These are phyloP conservation scores for Silene uniflora DNA, from an alignment of 148 eudicot species.

Conservation along the genomic window DNA sequence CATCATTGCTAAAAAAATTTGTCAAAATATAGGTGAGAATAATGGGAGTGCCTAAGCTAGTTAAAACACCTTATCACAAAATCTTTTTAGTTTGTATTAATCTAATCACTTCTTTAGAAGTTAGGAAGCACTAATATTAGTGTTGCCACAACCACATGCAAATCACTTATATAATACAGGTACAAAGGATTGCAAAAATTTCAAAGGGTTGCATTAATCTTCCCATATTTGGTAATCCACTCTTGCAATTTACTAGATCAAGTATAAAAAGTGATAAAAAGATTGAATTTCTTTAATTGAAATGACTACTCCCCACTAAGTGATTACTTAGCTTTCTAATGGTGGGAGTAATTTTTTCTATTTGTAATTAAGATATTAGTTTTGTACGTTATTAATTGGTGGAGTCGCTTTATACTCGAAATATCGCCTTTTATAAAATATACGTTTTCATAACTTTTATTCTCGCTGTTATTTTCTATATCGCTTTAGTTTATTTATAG, in stretches of 20 bases:
- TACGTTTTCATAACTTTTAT: background rate
- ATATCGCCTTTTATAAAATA: constrained; percentile 12
- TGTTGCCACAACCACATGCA: background rate
- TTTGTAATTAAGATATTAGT: background rate
- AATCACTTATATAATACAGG: background rate
- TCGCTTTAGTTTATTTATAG: too few species aligned
- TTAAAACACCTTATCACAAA: constrained; percentile 18
- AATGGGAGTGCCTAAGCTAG: constrained; percentile 26
- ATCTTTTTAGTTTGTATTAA: background rate
- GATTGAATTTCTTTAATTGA: constrained; percentile 20
- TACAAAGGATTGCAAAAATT: background rate
- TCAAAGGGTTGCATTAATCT: constrained; percentile 5
- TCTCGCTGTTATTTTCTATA: too few species aligned
- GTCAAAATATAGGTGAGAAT: constrained; percentile 19
- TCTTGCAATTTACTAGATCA: constrained; percentile 19
- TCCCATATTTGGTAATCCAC: constrained; percentile 22
- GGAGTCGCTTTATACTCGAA: constrained; percentile 18
- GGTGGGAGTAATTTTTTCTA: background rate
- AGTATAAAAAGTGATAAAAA: constrained; percentile 18
- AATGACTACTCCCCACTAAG: constrained; percentile 23
- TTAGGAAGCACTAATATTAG: background rate
- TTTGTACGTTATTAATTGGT: background rate
- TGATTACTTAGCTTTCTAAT: background rate
- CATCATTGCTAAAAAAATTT: too few species aligned
- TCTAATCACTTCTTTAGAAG: background rate